Evolutionary conservation across 2,329 filamentous ascomycete species (phyloP), one percentile per base, ranked within the genome.

Genomic region (Nannizziopsis barbatae): DNA sequence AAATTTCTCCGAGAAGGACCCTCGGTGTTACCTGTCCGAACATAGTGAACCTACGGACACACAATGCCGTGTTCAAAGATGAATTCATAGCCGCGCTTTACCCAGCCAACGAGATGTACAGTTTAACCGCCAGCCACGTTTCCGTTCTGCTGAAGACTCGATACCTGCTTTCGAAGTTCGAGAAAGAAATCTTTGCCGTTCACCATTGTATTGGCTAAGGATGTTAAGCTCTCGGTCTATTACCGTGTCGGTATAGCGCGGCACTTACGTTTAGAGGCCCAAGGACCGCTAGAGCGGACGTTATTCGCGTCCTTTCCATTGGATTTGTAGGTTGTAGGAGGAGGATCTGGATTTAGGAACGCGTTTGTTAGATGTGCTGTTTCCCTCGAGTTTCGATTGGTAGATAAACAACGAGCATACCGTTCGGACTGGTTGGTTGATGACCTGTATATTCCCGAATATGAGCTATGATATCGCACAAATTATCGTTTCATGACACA

Each of bases 151-250:
- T 65, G 68, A 36, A 71, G 56, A 9, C 62, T 55, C 1, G 67
- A 60, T 10, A 73, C 58, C 53, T 73, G 71, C 55, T 71, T 72
- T 36, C 70, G 67, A 27, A 73, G 63, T 52, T 73, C 71, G 42
- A 71, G 59, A 56, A 71, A 72, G 58, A 73, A 73, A 51, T 72
- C 71, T 56, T 69, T 72, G 7, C 69, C 69, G 50, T 66, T 72
- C 3, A 64, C 65, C 71, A 72, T 72, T 1, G 62, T 62, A 50
- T 71, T 71, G 32, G 69, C 71, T 73, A 50, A 5, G 37, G 45
- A 27, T 42, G 49, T 36, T 54, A 35, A 42, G 39, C 44, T 56
- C 47, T 17, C 18, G 37, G 33, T 45, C 14, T 39, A 18, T 35
- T 20, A 14, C 37, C 45, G 27, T n/a, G 20, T 37, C 6, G 31